phyloP scores from a whole-genome alignment of 2,329 filamentous ascomycete species.

The Nothophaeocryptopus gaeumannii region DNA sequence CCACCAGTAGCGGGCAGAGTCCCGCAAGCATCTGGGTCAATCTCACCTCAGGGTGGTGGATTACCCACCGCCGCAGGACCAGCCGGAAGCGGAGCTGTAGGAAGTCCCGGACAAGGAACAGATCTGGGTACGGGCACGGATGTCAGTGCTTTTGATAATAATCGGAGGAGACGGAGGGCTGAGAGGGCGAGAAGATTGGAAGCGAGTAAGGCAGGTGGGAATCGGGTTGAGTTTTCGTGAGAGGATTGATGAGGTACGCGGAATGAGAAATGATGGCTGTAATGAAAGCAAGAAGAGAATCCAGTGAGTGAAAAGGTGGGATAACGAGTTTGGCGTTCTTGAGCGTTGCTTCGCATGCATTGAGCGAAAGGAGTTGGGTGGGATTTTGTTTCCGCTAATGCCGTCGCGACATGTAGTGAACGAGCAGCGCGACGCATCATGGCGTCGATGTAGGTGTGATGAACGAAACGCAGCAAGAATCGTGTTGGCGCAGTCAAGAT shows the following conservation, averaged over 20 bases:
- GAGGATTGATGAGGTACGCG: neutral
- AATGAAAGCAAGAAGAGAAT: neutral
- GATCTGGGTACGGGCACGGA: conserved; percentile 39
- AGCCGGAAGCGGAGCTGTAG: conserved; percentile 27
- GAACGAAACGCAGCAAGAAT: no score
- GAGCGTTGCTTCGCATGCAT: no score
- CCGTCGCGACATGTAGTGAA: no score
- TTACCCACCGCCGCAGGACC: conserved; percentile 18
- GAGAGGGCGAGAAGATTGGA: conserved; percentile 47
- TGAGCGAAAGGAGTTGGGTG: no score
- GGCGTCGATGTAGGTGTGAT: no score
- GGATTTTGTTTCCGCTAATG: no score
- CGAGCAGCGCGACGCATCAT: no score
- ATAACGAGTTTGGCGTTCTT: no score
- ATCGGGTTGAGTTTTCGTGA: conserved; percentile 50
- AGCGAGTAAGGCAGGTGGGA: conserved; percentile 34
- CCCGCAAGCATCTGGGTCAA: conserved; percentile 14
- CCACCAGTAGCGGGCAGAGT: conserved; percentile 14
- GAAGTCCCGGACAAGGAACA: conserved; percentile 41
- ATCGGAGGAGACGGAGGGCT: conserved; percentile 52
- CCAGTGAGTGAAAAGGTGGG: no score
- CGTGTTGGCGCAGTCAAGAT: no score
- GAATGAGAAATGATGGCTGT: neutral
- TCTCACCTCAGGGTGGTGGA: neutral
- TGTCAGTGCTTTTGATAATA: conserved; percentile 51